phyloP scores from a whole-genome alignment of 495 filamentous ascomycete genomes.

The Talaromyces proteolyticus region DNA sequence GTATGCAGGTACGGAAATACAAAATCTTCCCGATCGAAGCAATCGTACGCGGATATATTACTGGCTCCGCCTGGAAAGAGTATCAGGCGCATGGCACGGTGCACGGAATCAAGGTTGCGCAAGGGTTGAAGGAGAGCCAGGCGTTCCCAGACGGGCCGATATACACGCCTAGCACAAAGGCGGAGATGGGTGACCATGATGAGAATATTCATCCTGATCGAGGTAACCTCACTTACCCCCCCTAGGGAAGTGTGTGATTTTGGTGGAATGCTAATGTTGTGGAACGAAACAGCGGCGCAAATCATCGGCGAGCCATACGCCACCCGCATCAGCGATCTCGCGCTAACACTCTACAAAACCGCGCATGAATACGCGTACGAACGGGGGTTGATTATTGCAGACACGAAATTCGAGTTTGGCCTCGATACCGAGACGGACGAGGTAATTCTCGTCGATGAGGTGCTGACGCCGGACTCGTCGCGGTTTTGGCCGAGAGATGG shows the following conservation, averaged over 20 bases:
- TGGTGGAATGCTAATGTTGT: neutral
- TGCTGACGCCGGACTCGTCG: slow-evolving; percentile 79
- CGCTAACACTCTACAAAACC: slow-evolving; percentile 65
- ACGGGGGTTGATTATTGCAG: slow-evolving; percentile 85
- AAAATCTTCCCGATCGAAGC: slow-evolving; percentile 85
- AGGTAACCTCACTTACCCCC: slow-evolving; percentile 28
- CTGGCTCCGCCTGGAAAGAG: slow-evolving; percentile 86
- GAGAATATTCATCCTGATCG: slow-evolving; percentile 81
- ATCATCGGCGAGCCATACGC: slow-evolving; percentile 75
- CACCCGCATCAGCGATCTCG: slow-evolving; percentile 64
- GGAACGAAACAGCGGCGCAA: slow-evolving; percentile 37
- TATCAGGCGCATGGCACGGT: slow-evolving; percentile 71
- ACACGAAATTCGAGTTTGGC: slow-evolving; percentile 81
- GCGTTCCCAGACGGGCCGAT: slow-evolving; percentile 64
- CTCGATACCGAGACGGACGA: slow-evolving; percentile 69
- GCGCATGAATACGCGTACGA: slow-evolving; percentile 69
- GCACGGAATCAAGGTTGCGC: slow-evolving; percentile 64
- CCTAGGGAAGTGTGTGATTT: neutral
- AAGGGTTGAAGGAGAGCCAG: slow-evolving; percentile 66
- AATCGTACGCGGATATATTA: slow-evolving; percentile 90
- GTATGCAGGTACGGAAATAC: slow-evolving; percentile 77
- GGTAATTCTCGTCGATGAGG: slow-evolving; percentile 86
- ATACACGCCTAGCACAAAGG: slow-evolving; percentile 91
- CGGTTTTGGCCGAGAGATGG: slow-evolving; percentile 80
- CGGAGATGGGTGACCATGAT: slow-evolving; percentile 75